Conservation (phyloP, 495 filamentous ascomycete species). For the Podospora pseudopauciseta region DNA sequence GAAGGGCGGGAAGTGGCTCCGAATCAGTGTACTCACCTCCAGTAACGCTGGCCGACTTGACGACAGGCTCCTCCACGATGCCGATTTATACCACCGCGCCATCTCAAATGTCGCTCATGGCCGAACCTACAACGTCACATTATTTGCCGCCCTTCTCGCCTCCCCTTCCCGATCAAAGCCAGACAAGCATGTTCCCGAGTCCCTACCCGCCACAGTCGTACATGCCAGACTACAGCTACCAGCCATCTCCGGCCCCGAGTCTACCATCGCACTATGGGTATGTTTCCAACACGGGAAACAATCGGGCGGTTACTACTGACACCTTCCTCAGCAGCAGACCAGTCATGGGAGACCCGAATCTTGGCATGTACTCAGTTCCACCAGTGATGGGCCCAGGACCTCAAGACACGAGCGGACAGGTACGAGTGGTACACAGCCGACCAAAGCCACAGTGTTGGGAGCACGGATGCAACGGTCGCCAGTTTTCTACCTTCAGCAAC, state of each 20-base stretch:
- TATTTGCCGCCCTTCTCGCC: constrained; percentile 46
- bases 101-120: constrained; percentile 42
- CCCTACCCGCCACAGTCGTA: constrained; percentile 31
- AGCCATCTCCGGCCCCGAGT: constrained; percentile 35
- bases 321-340: constrained; percentile 26
- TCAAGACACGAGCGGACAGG: constrained; percentile 45
- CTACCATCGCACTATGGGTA: constrained; percentile 47
- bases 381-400: constrained; percentile 28
- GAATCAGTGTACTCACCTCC: constrained; percentile 43
- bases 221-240: constrained; percentile 40
- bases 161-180: constrained; percentile 41
- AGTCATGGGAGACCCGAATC: constrained; percentile 37
- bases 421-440: constrained; percentile 67
- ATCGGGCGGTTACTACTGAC: not conserved
- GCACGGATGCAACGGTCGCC: constrained; percentile 88
- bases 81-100: constrained; percentile 48
- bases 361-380: constrained; percentile 44
- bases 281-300: constrained; percentile 5
- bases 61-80: constrained; percentile 35
- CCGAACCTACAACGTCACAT: constrained; percentile 40
- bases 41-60: constrained; percentile 39
- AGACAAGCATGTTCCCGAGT: constrained; percentile 34
- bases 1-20: constrained; percentile 41
- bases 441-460: constrained; percentile 95
- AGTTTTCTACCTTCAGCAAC: constrained; percentile 96